Base-by-base conservation (phyloP, 1,139 yeast genomes). In the Geotrichum reessii region DNA sequence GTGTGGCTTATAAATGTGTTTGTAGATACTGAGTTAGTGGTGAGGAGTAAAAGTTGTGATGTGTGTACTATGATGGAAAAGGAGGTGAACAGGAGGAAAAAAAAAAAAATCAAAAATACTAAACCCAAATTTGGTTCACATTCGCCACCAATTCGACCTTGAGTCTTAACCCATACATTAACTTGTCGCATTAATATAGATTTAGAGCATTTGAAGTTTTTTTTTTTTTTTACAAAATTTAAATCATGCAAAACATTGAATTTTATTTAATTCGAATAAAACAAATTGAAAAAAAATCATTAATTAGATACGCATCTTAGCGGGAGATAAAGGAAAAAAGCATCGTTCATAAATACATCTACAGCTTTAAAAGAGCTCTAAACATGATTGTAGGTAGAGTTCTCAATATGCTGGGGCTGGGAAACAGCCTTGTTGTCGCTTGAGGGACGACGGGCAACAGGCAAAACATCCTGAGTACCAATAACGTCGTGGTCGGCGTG, bases 401-500 rank as follows among this genome's bases (percentile, higher is more conserved):
- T 31, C 49, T 56, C 58, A 22, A 56, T 56, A 31, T 56, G 59
- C 49, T 50, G 55, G 24, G 56, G 56, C 14, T 17, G 28, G 9
- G 55, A 1, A 25, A 42, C 50, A 28, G 59, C 56, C 50, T 52
- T 56, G 53, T 48, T 44, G 25, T 56, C 42, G 5, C 12, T 31
- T 25, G 42, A 25, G 47, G 47, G 31, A 2, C 49, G 49, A 48
- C 50, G 52, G 7, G 60, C 53, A 17, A 58, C 37, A 42, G 58
- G 58, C 47, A 52, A 44, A n/a, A 56, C 56, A 40, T 56, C 54
- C 2, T 51, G 22, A 33, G 53, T 55, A 19, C 52, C 56, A 31
- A 59, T 28, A 27, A 52, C 44, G 24, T 44, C 51, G 40, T 59
- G 62, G 52, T 57, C 55, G 11, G 55, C 51, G 49, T 57, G 60